Conservation (phyloP, 2,329 filamentous ascomycete species). For the Catunica adiposa region DNA sequence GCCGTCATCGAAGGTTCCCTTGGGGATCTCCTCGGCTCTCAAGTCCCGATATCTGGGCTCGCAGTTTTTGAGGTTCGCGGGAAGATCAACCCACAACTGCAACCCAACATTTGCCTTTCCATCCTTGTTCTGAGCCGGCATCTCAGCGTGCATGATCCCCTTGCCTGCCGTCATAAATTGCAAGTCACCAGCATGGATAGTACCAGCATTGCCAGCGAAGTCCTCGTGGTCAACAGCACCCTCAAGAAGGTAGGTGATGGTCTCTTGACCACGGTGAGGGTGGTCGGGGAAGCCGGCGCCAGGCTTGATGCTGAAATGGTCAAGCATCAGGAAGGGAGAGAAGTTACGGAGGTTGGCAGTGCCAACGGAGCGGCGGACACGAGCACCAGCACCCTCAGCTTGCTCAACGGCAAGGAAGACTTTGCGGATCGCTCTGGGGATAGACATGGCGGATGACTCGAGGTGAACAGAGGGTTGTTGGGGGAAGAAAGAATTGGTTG, state of each 20-base stretch:
- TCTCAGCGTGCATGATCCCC: slow-evolving; percentile 90
- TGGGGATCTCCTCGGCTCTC: slow-evolving; percentile 60
- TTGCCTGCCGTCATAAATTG: slow-evolving; percentile 95
- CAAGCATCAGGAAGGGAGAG: slow-evolving; percentile 88
- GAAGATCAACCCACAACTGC: slow-evolving; percentile 92
- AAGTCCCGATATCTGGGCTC: slow-evolving; percentile 88
- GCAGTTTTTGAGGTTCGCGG: slow-evolving; percentile 63
- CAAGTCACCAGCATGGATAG: slow-evolving; percentile 70
- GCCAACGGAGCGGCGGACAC: slow-evolving; percentile 74
- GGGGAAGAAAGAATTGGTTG: background rate
- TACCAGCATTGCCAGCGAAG: slow-evolving; percentile 72
- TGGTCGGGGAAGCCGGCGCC: slow-evolving; percentile 87
- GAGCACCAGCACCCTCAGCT: slow-evolving; percentile 72
- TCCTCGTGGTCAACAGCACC: slow-evolving; percentile 86
- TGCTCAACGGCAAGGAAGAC: slow-evolving; percentile 74
- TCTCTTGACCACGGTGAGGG: slow-evolving; percentile 65
- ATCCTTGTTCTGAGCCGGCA: slow-evolving; percentile 67
- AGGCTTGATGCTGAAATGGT: slow-evolving; percentile 68
- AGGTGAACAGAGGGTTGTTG: slow-evolving; percentile 20
- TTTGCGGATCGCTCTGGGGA: slow-evolving; percentile 62
- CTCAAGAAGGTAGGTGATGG: slow-evolving; percentile 74
- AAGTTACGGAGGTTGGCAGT: slow-evolving; percentile 71
- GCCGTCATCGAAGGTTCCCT: slow-evolving; percentile 51
- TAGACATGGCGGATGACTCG: slow-evolving; percentile 35
- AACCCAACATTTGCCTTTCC: slow-evolving; percentile 68